Base-by-base conservation (phyloP, 441 rosid genomes). In the Kokia cookei region DNA sequence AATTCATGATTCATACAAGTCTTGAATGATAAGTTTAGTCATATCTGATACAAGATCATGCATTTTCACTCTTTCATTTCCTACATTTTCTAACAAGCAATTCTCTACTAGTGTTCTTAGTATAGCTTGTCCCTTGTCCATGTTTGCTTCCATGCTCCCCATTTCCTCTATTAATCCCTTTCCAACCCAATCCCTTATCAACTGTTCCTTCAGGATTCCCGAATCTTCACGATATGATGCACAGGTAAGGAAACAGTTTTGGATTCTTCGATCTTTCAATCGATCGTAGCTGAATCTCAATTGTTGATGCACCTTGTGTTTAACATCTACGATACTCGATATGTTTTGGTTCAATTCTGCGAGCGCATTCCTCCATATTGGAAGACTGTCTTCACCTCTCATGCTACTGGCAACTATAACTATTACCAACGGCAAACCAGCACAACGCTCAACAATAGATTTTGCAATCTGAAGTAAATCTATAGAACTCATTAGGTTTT, bases 331-430 rank as follows among this genome's bases (percentile, higher is more conserved):
- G 47, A 63, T 43, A 4, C 3, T 19, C 4, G 24, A 15, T 4
- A 10, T 10, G 13, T 17, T 40, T 48, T 1, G 19, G 0, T 64
- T 82, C 4, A 86, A 74, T 69, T 87, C 83, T 72, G 79, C 73
- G 2, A 83, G 76, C 24, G 87, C 82, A 17, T 42, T 58, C 55
- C 13, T 42, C 75, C 66, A 59, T 42, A 45, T 7, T 26, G 2
- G 40, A 45, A 4, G 45, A 12, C 24, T n/a, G 5, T 27, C 10
- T 59, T 35, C 32, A 19, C 27, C 45, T 60, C 29, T 72, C 87
- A 87, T 82, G 76, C 78, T 83, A 58, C 78, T 78, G 43, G 84
- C 87, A 60, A 82, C 29, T 9, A 84, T 79, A 61, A 83, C 76
- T 72, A 87, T 77, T 2, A 86, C 85, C 4, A 82, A 83, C 27